Conservation (phyloP, 2,329 filamentous ascomycete species). For the Epicoccum nigrum region DNA sequence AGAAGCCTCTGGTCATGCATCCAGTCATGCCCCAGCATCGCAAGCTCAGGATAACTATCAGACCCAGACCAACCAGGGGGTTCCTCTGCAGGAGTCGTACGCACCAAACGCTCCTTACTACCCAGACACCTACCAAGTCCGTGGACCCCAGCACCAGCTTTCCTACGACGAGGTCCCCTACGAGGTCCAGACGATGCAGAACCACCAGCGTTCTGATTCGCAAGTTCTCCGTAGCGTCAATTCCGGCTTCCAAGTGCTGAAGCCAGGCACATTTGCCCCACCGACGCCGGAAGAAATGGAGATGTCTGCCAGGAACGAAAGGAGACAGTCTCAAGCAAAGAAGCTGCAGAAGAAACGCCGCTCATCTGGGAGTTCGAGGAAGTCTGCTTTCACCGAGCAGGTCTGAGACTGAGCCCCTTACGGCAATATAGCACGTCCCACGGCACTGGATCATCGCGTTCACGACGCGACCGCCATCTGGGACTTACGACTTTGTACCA, state of each 20-base stretch:
- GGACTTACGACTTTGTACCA: constrained; percentile 32
- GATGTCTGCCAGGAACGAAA: constrained; percentile 30
- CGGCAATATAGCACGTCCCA: constrained; percentile 21
- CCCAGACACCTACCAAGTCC: constrained; percentile 46
- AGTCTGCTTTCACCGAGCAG: constrained; percentile 47
- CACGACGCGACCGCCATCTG: constrained; percentile 26
- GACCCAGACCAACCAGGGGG: constrained; percentile 33
- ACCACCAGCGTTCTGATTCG: constrained; percentile 33
- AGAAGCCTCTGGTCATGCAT: constrained; percentile 12
- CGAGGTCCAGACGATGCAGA: constrained; percentile 35
- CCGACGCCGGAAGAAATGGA: constrained; percentile 39
- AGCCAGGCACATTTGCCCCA: constrained; percentile 47
- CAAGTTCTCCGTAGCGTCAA: constrained; percentile 51
- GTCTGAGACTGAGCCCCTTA: constrained; percentile 43
- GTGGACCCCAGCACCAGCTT: constrained; percentile 44
- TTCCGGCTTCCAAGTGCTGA: constrained; percentile 50
- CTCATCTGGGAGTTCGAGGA: constrained; percentile 37
- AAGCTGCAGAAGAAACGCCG: constrained; percentile 53
- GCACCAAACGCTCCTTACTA: constrained; percentile 40
- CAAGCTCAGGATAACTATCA: constrained; percentile 2
- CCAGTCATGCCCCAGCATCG: constrained; percentile 20
- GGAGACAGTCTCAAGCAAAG: constrained; percentile 42
- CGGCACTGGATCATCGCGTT: constrained; percentile 23
- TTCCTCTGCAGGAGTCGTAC: constrained; percentile 48
- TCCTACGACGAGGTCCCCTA: constrained; percentile 45